These are phyloP conservation scores for Phyllosticta paracitricarpa DNA, from an alignment of 2,329 filamentous ascomycete genomes.

Conservation along the genomic window DNA sequence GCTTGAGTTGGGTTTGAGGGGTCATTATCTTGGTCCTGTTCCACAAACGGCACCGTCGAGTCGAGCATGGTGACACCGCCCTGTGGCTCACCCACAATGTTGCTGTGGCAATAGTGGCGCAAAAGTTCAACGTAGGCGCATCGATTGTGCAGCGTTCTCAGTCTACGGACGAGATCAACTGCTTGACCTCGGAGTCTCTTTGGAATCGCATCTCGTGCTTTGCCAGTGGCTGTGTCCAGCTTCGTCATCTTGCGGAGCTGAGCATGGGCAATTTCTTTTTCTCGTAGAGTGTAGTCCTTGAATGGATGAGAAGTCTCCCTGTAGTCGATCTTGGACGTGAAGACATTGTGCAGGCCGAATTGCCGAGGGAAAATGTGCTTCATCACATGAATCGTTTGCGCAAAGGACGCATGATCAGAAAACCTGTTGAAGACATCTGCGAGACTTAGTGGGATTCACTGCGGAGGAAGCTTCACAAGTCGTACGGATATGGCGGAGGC, in stretches of 20 bases:
- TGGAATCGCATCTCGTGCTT: conserved; percentile 39
- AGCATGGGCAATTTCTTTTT: conserved; percentile 58
- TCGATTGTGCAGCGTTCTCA: conserved; percentile 60
- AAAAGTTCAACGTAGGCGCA: conserved; percentile 77
- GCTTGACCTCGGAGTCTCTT: conserved; percentile 58
- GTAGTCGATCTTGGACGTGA: conserved; percentile 57
- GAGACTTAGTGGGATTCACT: conserved; percentile 14
- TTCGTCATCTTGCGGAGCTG: conserved; percentile 7
- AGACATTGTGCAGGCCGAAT: conserved; percentile 87
- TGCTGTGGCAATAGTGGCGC: conserved; percentile 57
- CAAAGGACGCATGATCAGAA: conserved; percentile 35
- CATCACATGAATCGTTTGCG: conserved; percentile 60
- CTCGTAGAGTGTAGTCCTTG: conserved; percentile 77
- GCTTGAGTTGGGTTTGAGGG: background rate
- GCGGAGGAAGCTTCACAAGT: conserved; percentile 11
- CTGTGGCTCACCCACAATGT: background rate
- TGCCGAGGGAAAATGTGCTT: conserved; percentile 92
- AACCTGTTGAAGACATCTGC: conserved; percentile 74
- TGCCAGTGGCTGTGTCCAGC: conserved; percentile 16
- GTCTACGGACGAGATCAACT: conserved; percentile 49
- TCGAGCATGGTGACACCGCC: background rate
- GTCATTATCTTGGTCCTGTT: background rate
- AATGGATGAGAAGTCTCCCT: conserved; percentile 61
- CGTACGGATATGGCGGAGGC: conserved; percentile 73
- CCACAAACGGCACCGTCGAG: background rate